Conservation (phyloP, 805 yeast genomes). For the Metschnikowia sp. region DNA sequence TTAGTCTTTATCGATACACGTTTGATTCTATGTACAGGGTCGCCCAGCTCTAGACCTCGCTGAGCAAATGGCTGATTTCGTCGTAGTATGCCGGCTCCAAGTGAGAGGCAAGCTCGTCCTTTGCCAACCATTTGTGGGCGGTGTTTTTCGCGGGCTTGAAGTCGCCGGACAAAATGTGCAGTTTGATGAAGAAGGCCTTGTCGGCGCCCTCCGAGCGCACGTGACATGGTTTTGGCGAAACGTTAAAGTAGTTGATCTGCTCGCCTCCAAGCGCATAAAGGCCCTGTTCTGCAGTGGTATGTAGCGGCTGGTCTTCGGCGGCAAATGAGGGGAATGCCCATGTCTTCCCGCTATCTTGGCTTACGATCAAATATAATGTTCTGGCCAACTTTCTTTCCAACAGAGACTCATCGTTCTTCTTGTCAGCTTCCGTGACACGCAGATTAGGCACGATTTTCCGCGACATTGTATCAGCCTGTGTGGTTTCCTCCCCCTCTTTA, state of each 20-base stretch:
- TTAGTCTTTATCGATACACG: background rate
- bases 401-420: constrained; percentile 54
- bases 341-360: constrained; percentile 30
- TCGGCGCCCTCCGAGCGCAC: constrained; percentile 32
- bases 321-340: constrained; percentile 84
- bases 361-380: constrained; percentile 73
- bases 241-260: constrained; percentile 79
- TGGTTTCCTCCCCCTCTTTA: constrained; percentile 24
- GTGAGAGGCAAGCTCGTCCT: constrained; percentile 63
- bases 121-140: constrained; percentile 80
- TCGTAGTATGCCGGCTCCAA: constrained; percentile 55
- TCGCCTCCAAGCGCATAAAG: constrained; percentile 70
- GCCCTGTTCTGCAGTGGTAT: constrained; percentile 71
- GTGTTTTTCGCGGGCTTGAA: constrained; percentile 45
- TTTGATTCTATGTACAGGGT: constrained; percentile 8
- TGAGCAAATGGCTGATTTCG: constrained; percentile 49
- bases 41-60: constrained; percentile 27
- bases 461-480: constrained; percentile 48
- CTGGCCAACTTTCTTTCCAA: constrained; percentile 77
- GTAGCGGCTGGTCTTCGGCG: constrained; percentile 50
- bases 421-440: constrained; percentile 77
- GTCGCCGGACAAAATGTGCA: constrained; percentile 83
- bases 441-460: constrained; percentile 69
- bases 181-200: constrained; percentile 72
- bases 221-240: constrained; percentile 82